A percentile compares a stretch with the other conserved stretches of the same genome.
These are phyloP conservation scores for Gracilaria domingensis DNA, from an alignment of 23 red algal genomes.

Conservation along the genomic window DNA sequence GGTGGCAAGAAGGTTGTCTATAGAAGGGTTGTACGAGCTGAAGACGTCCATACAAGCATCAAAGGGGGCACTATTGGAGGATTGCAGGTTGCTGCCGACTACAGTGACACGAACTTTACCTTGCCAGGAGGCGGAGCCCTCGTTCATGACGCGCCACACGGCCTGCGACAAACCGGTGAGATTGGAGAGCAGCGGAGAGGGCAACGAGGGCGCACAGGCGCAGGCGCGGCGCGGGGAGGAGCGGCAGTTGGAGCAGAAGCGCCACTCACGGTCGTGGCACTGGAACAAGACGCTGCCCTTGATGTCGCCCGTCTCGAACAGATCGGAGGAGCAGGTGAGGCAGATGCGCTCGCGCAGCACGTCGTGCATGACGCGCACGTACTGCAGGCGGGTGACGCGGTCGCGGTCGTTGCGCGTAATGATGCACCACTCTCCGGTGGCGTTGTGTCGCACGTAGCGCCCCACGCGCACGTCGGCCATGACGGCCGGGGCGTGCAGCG, in stretches of 20 bases:
- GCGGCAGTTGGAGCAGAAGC: conserved; percentile 33
- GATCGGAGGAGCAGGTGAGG: conserved; percentile 49
- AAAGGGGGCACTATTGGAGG: background rate
- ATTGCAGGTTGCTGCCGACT: conserved; percentile 5
- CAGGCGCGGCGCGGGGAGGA: background rate
- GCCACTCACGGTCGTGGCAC: conserved; percentile 60
- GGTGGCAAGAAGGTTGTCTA: conserved; percentile 35
- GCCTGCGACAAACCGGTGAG: conserved; percentile 4
- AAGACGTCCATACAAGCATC: conserved; percentile 54
- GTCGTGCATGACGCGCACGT: conserved; percentile 37
- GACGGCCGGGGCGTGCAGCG: conserved; percentile 48
- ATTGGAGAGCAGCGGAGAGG: background rate
- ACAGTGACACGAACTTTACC: conserved; percentile 64
- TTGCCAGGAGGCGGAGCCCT: conserved; percentile 34
- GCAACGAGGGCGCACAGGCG: background rate
- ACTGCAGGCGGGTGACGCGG: conserved; percentile 52
- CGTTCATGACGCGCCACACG: conserved; percentile 45
- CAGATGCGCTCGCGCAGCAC: conserved; percentile 37
- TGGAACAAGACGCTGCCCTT: conserved; percentile 46
- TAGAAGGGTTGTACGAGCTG: conserved; percentile 38
- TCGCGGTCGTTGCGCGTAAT: conserved; percentile 50
- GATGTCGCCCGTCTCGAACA: conserved; percentile 45
- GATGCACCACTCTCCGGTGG: conserved; percentile 69
- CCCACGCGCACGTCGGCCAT: conserved; percentile 68
- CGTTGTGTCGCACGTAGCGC: conserved; percentile 47